These are phyloP conservation scores for Endoconidiophora polonica DNA, from an alignment of 2,329 filamentous ascomycete species.

Conservation along the genomic window DNA sequence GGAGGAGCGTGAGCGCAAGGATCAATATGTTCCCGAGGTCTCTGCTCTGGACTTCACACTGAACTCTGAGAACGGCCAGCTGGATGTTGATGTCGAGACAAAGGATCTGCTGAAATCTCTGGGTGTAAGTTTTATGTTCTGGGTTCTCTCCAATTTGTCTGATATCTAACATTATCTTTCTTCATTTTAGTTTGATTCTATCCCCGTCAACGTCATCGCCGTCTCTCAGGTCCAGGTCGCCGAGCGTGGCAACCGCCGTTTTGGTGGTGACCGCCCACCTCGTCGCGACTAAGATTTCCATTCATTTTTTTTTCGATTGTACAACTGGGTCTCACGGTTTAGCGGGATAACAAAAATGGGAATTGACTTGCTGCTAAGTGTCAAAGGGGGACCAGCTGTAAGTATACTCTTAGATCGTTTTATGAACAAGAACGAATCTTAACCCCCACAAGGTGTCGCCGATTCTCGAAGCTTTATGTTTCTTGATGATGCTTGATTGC, in stretches of 20 bases:
- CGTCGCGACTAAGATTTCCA: constrained; percentile 26
- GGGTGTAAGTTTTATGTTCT: constrained; percentile 53
- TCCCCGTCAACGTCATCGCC: constrained; percentile 88
- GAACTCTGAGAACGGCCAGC: constrained; percentile 79
- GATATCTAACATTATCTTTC: constrained; percentile 11
- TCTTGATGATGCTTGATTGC: constrained; percentile 83
- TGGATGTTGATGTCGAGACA: constrained; percentile 93
- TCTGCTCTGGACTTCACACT: constrained; percentile 97
- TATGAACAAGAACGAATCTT: constrained; percentile 37
- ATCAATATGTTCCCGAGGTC: constrained; percentile 98
- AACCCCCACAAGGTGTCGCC: constrained; percentile 70
- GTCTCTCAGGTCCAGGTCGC: constrained; percentile 75
- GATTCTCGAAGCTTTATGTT: constrained; percentile 42
- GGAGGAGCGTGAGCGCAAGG: constrained; percentile 99
- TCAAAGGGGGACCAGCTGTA: constrained; percentile 37
- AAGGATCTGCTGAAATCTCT: constrained; percentile 98
- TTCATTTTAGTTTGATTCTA: constrained; percentile 68
- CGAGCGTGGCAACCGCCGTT: constrained; percentile 65
- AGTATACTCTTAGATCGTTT: constrained; percentile 37
- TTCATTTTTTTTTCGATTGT: constrained; percentile 8
- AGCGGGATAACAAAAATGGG: constrained; percentile 16
- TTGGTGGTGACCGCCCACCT: constrained; percentile 41
- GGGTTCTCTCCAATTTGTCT: background rate
- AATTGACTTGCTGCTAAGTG: constrained; percentile 30
- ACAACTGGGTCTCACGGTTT: constrained; percentile 14